These are phyloP conservation scores for Podila epicladia DNA, from an alignment of 192 early-diverging fungal genomes.

Conservation along the genomic window DNA sequence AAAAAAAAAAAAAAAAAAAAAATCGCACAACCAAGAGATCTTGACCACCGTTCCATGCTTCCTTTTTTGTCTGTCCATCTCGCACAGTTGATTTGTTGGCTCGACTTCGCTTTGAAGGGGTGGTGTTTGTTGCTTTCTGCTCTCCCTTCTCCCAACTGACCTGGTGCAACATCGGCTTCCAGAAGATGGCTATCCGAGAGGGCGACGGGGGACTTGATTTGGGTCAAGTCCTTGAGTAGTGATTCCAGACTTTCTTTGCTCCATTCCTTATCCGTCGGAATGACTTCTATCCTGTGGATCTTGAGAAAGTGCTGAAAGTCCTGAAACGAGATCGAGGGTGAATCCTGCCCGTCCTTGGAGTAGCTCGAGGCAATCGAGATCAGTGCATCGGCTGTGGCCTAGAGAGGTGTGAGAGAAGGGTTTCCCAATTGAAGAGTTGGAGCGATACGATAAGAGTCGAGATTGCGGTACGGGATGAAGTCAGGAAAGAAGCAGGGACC, in stretches of 20 bases:
- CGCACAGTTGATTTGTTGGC: neutral
- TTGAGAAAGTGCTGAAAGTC: conserved; percentile 49
- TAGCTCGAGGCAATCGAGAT: conserved; percentile 42
- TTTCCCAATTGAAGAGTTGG: neutral
- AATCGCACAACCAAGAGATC: neutral
- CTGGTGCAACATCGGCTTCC: conserved; percentile 10
- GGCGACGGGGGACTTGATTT: conserved; percentile 17
- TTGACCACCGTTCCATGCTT: no score
- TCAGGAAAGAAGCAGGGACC: no score
- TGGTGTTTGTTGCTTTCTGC: neutral
- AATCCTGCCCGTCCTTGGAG: conserved; percentile 29
- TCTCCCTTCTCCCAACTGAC: neutral
- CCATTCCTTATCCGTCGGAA: conserved; percentile 41
- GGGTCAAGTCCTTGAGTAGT: conserved; percentile 32
- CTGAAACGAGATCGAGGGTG: conserved; percentile 48
- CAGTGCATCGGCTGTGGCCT: conserved; percentile 42
- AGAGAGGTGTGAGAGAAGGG: neutral
- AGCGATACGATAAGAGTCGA: no score
- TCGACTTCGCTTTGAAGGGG: neutral
- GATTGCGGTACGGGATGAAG: no score
- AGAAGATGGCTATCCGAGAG: conserved; percentile 35
- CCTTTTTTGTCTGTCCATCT: no score
- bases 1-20: conserved; percentile 4
- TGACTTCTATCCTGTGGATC: conserved; percentile 52
- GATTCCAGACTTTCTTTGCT: conserved; percentile 35